Base-by-base conservation (phyloP, 2,329 filamentous ascomycete genomes). In the Ophiostoma himal-ulmi region DNA sequence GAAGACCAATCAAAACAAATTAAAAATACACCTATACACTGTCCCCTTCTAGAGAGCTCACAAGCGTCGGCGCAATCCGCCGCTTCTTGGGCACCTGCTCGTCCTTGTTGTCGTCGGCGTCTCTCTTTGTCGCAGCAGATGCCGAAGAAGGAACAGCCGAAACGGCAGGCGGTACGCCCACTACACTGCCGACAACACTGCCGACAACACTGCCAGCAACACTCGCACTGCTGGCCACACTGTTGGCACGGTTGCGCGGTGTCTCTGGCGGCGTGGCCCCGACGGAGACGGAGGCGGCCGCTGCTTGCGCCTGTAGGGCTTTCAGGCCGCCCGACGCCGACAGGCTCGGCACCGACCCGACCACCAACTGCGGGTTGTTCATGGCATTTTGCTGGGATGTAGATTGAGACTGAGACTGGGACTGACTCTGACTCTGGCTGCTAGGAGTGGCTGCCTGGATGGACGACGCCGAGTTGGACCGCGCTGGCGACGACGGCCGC, bases 401-500 rank as follows among this genome's bases (percentile, higher is more conserved):
- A 39, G 37, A 39, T 10, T 39, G 37, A 10, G 20, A 36, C 36
- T 11, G 1, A 48, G 8, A 17, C 17, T 26, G 57, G 10, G 4
- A 57, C 22, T 34, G 64, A 14, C 0, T 26, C 44, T 17, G 34
- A 3, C 30, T 30, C 30, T 2, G 62, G 13, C 13, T 44, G 22
- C 44, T 67, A 13, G 30, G 60, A 64, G 60, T 8, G 36, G 65
- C 13, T 39, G 54, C 78, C 73, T 89, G 88, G 66, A 94, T 84
- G 13, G 92, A 96, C 0, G 92, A 94, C 0, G 90, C 86, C 5
- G 93, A 96, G 77, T 93, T 96, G n/a, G 92, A 94, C 72, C 93
- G 85, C 1, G 93, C 86, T 13, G 93, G 93, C 26, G 92, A 95
- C 1, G 89, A 86, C 4, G 93, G 91, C 34, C 91, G 87, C 64